Evolutionary conservation across 305 asterid species (phyloP).

Genomic region (Fraxinus paxiana): DNA sequence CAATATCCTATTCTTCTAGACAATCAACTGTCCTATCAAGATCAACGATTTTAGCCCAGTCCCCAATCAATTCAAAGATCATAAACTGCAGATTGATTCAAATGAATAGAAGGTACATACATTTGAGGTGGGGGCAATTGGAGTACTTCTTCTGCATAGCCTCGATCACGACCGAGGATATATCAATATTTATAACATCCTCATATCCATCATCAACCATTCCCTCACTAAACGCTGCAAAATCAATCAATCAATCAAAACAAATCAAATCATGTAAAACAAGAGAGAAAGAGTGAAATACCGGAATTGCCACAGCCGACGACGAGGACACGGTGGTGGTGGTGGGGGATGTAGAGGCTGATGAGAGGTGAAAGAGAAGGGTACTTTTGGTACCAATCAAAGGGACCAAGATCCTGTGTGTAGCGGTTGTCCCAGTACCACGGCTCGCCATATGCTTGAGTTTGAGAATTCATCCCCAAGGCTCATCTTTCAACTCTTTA

Average conservation of each 20-base stretch:
- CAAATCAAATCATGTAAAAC: neutral
- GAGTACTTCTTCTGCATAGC: slow-evolving; percentile 65
- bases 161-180: slow-evolving; percentile 61
- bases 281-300: slow-evolving; percentile 9
- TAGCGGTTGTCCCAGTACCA: slow-evolving; percentile 81
- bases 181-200: slow-evolving; percentile 57
- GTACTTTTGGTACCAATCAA: slow-evolving; percentile 78
- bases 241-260: neutral
- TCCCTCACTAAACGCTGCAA: slow-evolving; percentile 62
- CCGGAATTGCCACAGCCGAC: slow-evolving; percentile 81
- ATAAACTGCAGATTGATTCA: neutral
- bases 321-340: slow-evolving; percentile 53
- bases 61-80: neutral
- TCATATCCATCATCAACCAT: slow-evolving; percentile 62
- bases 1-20: neutral
- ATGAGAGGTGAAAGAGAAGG: slow-evolving; percentile 58
- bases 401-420: slow-evolving; percentile 45
- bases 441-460: slow-evolving; percentile 69
- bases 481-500: neutral
- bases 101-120: slow-evolving; percentile 31
- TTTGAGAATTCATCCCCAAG: neutral
- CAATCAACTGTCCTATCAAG: neutral
- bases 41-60: neutral
- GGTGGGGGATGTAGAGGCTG: slow-evolving; percentile 49
- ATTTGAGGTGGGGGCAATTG: slow-evolving; percentile 46